phyloP scores from a whole-genome alignment of 2,329 filamentous ascomycete genomes.

The Allantophomopsis lycopodina region DNA sequence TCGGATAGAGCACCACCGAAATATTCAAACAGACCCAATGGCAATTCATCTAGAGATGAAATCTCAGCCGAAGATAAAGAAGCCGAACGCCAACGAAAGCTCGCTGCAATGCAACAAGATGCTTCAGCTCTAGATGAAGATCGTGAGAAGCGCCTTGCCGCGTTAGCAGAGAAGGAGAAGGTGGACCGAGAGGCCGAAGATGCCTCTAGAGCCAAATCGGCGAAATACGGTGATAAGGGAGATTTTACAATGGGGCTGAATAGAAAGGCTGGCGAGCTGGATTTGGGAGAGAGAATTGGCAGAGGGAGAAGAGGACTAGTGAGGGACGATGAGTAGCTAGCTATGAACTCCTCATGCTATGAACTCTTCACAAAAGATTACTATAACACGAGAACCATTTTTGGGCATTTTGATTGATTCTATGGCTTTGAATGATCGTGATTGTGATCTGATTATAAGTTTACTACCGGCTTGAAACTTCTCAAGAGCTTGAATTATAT shows the following conservation, averaged over 20 bases:
- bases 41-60: slow-evolving; percentile 6
- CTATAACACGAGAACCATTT: too few species aligned
- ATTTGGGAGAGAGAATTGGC: slow-evolving; percentile 36
- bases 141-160: slow-evolving; percentile 52
- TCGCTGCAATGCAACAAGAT: slow-evolving; percentile 62
- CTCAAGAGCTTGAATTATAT: too few species aligned
- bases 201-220: slow-evolving; percentile 38
- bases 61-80: slow-evolving; percentile 21
- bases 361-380: too few species aligned
- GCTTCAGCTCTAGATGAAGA: slow-evolving; percentile 58
- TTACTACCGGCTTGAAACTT: too few species aligned
- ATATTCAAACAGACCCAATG: slow-evolving; percentile 3
- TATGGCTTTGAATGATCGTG: too few species aligned
- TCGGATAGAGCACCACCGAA: slow-evolving; percentile 1
- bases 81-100: slow-evolving; percentile 48
- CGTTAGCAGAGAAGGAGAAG: slow-evolving; percentile 51
- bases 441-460: too few species aligned
- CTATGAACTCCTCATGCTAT: too few species aligned
- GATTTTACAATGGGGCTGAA: slow-evolving; percentile 52
- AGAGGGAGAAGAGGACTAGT: slow-evolving; percentile 30
- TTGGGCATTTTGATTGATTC: too few species aligned
- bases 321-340: slow-evolving; percentile 23
- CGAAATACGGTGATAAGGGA: slow-evolving; percentile 47
- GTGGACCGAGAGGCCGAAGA: slow-evolving; percentile 54
- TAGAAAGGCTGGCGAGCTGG: slow-evolving; percentile 38